A percentile compares a stretch with the other conserved stretches of the same genome.
These are phyloP conservation scores for Arthroderma uncinatum DNA, from an alignment of 2,329 filamentous ascomycete species.

Conservation along the genomic window DNA sequence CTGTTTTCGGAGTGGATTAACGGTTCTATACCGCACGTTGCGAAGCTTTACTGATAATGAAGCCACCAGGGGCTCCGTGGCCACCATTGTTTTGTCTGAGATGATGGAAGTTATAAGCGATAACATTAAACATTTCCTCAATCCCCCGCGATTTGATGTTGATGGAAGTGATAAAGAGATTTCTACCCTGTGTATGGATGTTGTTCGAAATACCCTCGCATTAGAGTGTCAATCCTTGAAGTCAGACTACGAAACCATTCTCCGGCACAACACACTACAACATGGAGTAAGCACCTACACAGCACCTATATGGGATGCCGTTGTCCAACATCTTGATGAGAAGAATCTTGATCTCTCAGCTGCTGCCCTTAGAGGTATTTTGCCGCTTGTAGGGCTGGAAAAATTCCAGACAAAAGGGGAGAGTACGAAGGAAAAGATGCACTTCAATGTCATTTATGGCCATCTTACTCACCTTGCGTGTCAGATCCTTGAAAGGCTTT, in stretches of 20 bases:
- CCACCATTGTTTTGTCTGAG: conserved; percentile 39
- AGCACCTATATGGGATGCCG: conserved; percentile 64
- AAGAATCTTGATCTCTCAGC: conserved; percentile 62
- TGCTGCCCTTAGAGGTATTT: conserved; percentile 59
- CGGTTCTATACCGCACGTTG: conserved; percentile 36
- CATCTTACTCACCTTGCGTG: conserved; percentile 54
- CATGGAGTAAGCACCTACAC: conserved; percentile 60
- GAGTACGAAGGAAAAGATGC: conserved; percentile 44
- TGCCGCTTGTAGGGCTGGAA: conserved; percentile 63
- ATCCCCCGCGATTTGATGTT: conserved; percentile 41
- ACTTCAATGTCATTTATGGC: conserved; percentile 66
- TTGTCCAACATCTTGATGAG: conserved; percentile 56
- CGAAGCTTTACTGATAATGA: conserved; percentile 39
- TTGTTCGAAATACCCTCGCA: conserved; percentile 55
- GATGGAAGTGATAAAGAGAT: conserved; percentile 43
- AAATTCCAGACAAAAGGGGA: conserved; percentile 48
- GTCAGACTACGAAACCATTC: conserved; percentile 57
- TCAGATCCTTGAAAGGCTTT: conserved; percentile 64
- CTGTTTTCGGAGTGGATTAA: conserved; percentile 38
- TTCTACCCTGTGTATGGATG: conserved; percentile 47
- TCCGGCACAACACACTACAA: conserved; percentile 50
- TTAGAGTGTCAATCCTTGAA: conserved; percentile 61
- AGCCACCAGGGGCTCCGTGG: conserved; percentile 35
- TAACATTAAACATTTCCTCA: conserved; percentile 47
- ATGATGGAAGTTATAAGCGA: conserved; percentile 38